phyloP scores from a whole-genome alignment of 129 eudicot species.

The Cynara cardunculus region DNA sequence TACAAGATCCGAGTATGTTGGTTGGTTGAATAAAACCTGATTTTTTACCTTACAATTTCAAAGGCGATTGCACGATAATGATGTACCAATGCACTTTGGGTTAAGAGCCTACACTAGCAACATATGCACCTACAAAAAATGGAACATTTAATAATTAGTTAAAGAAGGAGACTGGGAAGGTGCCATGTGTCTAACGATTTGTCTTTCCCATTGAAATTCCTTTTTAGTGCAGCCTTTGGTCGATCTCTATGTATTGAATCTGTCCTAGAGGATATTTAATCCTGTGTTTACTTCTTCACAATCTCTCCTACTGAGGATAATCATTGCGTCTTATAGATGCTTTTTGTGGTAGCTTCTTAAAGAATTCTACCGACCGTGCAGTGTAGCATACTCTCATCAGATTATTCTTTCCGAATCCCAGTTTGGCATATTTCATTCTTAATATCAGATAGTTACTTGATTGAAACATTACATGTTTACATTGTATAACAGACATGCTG shows the following conservation, averaged over 20 bases:
- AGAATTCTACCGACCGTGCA: too few relatives aligned
- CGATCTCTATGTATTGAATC: not conserved
- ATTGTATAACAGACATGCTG: not conserved
- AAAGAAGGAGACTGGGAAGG: too few relatives aligned
- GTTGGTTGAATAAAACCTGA: not conserved
- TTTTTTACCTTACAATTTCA: too few relatives aligned
- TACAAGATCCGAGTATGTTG: not conserved
- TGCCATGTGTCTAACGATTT: not conserved
- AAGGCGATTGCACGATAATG: too few relatives aligned
- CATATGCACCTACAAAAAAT: too few relatives aligned
- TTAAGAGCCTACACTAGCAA: too few relatives aligned
- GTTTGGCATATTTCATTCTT: not conserved
- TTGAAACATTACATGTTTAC: too few relatives aligned
- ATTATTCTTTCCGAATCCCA: not conserved
- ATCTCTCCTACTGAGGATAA: not conserved
- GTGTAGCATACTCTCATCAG: not conserved
- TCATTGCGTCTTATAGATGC: not conserved
- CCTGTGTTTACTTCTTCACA: not conserved
- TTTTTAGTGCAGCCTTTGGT: not conserved
- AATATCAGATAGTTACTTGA: not conserved
- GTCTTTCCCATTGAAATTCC: not conserved
- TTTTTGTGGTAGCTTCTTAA: not conserved
- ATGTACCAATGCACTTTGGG: too few relatives aligned
- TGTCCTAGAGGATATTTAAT: not conserved
- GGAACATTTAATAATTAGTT: too few relatives aligned